Conservation (phyloP, 345 rosid species). For the Conringia planisiliqua region DNA sequence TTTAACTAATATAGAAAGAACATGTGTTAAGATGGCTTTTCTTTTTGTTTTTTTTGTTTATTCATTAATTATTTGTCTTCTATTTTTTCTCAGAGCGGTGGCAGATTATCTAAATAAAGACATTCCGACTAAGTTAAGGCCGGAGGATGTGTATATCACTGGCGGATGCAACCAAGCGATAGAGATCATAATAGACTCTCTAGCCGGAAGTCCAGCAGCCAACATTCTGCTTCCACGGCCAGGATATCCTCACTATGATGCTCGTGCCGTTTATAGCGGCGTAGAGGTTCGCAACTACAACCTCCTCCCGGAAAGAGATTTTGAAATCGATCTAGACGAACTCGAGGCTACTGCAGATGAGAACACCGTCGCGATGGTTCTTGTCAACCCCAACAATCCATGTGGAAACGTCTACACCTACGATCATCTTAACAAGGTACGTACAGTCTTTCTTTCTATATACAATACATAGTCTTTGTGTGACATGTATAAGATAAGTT, state of each 20-base stretch:
- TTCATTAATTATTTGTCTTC: background rate
- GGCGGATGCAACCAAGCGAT: conserved; percentile 51
- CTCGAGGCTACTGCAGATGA: conserved; percentile 47
- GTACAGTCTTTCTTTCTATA: background rate
- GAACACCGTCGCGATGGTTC: conserved; percentile 49
- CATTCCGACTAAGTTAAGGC: conserved; percentile 36
- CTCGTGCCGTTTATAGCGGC: conserved; percentile 5
- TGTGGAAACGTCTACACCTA: conserved; percentile 32
- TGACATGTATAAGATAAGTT: background rate
- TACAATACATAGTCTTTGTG: background rate
- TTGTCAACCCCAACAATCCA: conserved; percentile 41
- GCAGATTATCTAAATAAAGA: conserved; percentile 42
- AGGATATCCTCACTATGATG: conserved; percentile 40
- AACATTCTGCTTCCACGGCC: conserved; percentile 38
- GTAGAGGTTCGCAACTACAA: conserved; percentile 43
- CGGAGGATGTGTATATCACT: conserved; percentile 48
- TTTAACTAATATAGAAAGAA: too few relatives aligned
- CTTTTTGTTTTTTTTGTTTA: too few relatives aligned
- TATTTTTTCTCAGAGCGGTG: conserved; percentile 30
- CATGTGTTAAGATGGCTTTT: too few relatives aligned
- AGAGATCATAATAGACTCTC: conserved; percentile 33
- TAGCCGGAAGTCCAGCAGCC: conserved; percentile 42
- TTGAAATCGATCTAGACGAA: conserved; percentile 50
- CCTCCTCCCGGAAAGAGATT: conserved; percentile 44
- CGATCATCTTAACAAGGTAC: conserved; percentile 39